Conservation (phyloP, 306 rosid genomes). For the Quercus engelmannii region DNA sequence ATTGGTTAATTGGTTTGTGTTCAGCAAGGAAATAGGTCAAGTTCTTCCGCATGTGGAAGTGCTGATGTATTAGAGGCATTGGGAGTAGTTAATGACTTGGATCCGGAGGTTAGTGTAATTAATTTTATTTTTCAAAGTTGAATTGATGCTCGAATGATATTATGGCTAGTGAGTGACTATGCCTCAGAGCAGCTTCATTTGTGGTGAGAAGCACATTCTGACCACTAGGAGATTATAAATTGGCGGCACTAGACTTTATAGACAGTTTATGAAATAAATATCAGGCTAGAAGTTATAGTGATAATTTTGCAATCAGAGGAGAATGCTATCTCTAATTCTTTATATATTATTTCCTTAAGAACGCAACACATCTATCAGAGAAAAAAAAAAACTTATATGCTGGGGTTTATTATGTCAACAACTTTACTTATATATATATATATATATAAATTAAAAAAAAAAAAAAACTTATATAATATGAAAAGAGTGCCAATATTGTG, state of each 20-base stretch:
- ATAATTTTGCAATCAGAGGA: background rate
- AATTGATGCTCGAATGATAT: background rate
- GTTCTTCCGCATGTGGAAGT: conserved; percentile 97
- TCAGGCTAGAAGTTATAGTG: background rate
- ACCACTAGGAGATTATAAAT: background rate
- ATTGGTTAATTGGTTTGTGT: background rate
- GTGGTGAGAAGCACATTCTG: background rate
- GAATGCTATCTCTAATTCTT: background rate
- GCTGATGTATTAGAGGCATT: conserved; percentile 90
- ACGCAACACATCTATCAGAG: background rate
- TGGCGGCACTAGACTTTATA: background rate
- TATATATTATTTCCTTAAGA: background rate
- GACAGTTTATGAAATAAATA: background rate
- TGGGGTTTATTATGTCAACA: no score
- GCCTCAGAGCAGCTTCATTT: background rate
- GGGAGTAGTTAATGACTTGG: conserved; percentile 68
- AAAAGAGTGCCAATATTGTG: background rate
- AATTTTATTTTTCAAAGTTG: background rate
- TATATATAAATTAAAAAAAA: background rate
- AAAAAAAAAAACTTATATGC: background rate
- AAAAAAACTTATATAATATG: background rate
- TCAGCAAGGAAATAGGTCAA: conserved; percentile 96
- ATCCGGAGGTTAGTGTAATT: conserved; percentile 57
- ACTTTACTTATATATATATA: no score
- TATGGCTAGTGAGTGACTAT: background rate